Base-by-base conservation (phyloP, 768 basidiomycete species). In the Cyathus striatus region DNA sequence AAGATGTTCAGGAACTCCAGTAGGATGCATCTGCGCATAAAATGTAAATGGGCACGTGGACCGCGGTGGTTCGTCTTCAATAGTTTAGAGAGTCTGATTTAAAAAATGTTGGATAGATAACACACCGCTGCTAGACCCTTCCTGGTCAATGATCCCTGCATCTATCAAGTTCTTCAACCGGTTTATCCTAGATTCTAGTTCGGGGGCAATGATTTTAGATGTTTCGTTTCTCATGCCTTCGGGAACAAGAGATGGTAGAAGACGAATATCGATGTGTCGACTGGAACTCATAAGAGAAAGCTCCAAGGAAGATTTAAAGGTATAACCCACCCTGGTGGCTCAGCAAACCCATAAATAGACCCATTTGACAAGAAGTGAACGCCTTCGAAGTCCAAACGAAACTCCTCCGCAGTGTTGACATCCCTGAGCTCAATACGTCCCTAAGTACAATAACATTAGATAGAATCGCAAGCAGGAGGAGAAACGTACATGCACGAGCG, bases 331-430 rank as follows among this genome's bases (percentile, higher is more conserved):
- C 80, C 81, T 14, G 58, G 54, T 3, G 81, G 75, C 49, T 79
- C 75, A 14, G 82, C 85, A 39, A 87, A 70, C 2, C 85, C 89
- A 53, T 81, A 87, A n/a, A 92, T 74, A 0, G 85, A 75, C 0
- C 89, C 89, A 43, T 85, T 84, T 20, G 70, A 58, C 9, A 86
- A 51, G 55, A 89, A 82, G 59, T 90, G 88, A 18, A 90, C 68
- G 1, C 85, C 89, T 55, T 85, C 82, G 48, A 91, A 81, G 46
- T 90, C 84, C 2, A 90, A 62, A 24, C 76, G 69, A 33, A 88
- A 58, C 38, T 85, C 81, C 36, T 80, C 79, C 0, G 66, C 59
- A 3, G 60, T 72, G n/a, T 59, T 57, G 5, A 66, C 52, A 49
- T 83, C 75, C 12, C 70, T 71, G n/a, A 89, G 54, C 46, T 90